Percentiles rank a stretch among this genome's conserved stretches.
Evolutionary conservation across 352 stramenopile species (phyloP).

Genomic region (Halophytophthora polymorphica): DNA sequence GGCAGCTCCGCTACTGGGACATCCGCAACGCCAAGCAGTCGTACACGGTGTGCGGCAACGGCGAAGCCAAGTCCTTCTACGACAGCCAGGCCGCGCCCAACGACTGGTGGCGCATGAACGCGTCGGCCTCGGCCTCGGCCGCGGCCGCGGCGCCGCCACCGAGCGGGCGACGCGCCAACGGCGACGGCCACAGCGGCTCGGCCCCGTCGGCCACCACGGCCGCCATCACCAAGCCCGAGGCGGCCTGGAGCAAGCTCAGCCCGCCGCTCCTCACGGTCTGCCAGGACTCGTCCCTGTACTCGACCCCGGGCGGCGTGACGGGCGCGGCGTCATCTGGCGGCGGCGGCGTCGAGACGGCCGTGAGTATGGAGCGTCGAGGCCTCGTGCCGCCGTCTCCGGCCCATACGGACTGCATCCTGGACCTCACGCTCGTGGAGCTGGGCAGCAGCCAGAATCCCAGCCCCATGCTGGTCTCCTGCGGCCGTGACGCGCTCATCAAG

Average conservation of each 20-base stretch:
- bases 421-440: constrained; percentile 93
- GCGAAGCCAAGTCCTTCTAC: constrained; percentile 84
- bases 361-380: constrained; percentile 87
- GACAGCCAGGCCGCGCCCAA: constrained; percentile 72
- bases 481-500: constrained; percentile 95
- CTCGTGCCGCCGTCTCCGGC: constrained; percentile 81
- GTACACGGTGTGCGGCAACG: constrained; percentile 90
- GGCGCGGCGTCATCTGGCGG: constrained; percentile 39
- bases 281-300: constrained; percentile 77
- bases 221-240: constrained; percentile 72
- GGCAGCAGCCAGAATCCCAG: constrained; percentile 48
- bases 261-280: constrained; percentile 83
- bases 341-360: constrained; percentile 62
- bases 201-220: constrained; percentile 19
- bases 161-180: constrained; percentile 20
- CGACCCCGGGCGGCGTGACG: constrained; percentile 41
- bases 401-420: constrained; percentile 94
- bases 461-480: constrained; percentile 91
- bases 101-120: constrained; percentile 85
- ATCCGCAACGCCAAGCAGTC: constrained; percentile 92
- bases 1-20: constrained; percentile 97
- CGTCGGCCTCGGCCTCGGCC: constrained; percentile 31
- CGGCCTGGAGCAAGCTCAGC: constrained; percentile 86
- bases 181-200: constrained; percentile 29
- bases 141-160: constrained; percentile 17